Evolutionary conservation across 805 yeast genomes (phyloP), one percentile per base, ranked within the genome.

Genomic region (Suhomyces sp.): DNA sequence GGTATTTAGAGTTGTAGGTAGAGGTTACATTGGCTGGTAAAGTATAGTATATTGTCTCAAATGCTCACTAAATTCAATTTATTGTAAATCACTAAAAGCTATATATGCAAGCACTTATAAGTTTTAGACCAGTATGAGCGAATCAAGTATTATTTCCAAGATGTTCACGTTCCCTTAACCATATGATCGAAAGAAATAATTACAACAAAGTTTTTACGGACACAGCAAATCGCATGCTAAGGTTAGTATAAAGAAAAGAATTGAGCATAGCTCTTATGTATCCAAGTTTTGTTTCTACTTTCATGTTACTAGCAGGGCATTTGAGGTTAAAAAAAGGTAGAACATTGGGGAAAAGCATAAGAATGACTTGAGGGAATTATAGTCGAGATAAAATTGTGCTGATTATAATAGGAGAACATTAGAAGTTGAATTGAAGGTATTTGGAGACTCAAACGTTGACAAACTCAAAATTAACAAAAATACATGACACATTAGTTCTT

Each of bases 1-100:
- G 56, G 88, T 92, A 3, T 94, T 85, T 69, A 81, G 98, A 62
- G 81, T 82, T 6, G 86, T 91, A 29, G 89, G 88, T 10, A 81
- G 89, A 54, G 83, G 80, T 33, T 85, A 78, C 60, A 80, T 90
- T 41, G 86, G 84, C 3, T 91, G 97, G 97, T 82, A 56, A 53
- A 6, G n/a, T 21, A 45, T 27, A 24, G 24, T 25, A n/a, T 27
- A 12, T 12, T n/a, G 33, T 9, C 31, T 20, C 17, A 6, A n/a
- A 17, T 33, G 9, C 40, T 5, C 4, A 7, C 10, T 8, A 19
- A 13, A 24, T 45, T n/a, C n/a, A n/a, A 20, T 47, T 6, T n/a
- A n/a, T n/a, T 27, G 31, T 27, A 12, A 27, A 12, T 2, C n/a
- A 27, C n/a, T 12, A 27, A 24, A 27, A 12, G 6, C 49, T 27